Evolutionary conservation across 257 asterid species (phyloP).

Genomic region (Pogostemon cablin): DNA sequence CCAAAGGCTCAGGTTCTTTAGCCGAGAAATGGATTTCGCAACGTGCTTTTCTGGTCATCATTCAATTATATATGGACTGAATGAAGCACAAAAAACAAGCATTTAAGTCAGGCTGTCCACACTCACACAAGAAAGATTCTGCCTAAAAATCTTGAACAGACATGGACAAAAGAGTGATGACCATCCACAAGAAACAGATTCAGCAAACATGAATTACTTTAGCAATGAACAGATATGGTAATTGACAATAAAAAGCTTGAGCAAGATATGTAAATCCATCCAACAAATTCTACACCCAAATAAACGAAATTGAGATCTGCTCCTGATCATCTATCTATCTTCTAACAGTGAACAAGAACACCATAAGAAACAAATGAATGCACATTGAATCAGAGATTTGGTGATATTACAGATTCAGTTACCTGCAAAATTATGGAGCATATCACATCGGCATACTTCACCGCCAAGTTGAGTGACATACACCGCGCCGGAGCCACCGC

Average conservation of each 20-base stretch:
- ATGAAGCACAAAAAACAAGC: neutral
- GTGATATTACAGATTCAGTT: constrained; percentile 2
- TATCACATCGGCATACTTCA: constrained; percentile 86
- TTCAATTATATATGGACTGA: neutral
- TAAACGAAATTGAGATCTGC: neutral
- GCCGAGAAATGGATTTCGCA: neutral
- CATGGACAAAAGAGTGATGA: neutral
- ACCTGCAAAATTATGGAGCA: constrained; percentile 89
- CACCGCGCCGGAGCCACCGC: constrained; percentile 96
- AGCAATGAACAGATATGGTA: neutral
- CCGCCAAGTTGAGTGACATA: constrained; percentile 95
- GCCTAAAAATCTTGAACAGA: neutral
- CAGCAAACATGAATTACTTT: neutral
- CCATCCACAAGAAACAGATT: neutral
- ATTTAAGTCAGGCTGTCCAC: neutral
- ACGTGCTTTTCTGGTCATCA: neutral
- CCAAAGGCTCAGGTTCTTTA: neutral
- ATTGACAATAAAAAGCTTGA: neutral
- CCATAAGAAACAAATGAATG: neutral
- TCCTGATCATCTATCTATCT: neutral
- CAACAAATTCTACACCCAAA: too few relatives aligned
- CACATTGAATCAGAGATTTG: constrained; percentile 4
- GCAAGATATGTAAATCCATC: neutral
- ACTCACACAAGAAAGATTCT: neutral
- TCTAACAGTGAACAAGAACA: neutral